Conservation (phyloP, 768 basidiomycete species). For the Rhizopogon roseolus region DNA sequence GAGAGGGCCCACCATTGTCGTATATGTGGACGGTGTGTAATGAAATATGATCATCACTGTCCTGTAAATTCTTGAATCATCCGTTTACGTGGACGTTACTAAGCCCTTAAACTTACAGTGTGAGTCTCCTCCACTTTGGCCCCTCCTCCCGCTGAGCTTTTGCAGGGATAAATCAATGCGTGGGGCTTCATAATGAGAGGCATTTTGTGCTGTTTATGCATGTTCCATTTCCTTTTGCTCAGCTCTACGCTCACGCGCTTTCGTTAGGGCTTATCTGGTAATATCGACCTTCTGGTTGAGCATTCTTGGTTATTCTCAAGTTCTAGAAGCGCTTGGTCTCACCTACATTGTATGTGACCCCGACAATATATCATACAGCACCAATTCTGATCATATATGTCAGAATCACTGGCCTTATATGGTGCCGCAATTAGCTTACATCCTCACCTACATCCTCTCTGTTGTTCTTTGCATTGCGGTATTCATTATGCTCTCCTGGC, state of each 20-base stretch:
- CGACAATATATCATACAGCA: neutral
- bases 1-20: slow-evolving; percentile 93
- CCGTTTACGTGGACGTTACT: slow-evolving; percentile 1
- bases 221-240: slow-evolving; percentile 17
- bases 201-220: slow-evolving; percentile 96
- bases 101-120: slow-evolving; percentile 25
- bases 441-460: slow-evolving; percentile 72
- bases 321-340: slow-evolving; percentile 56
- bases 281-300: slow-evolving; percentile 60
- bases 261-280: slow-evolving; percentile 71
- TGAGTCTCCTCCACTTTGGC: slow-evolving; percentile 20
- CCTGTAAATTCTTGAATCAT: slow-evolving; percentile 51
- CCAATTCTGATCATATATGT: neutral
- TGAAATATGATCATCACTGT: slow-evolving; percentile 92
- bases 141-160: neutral
- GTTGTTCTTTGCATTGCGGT: slow-evolving; percentile 74
- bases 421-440: slow-evolving; percentile 65
- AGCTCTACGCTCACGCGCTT: neutral
- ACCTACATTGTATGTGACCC: slow-evolving; percentile 34
- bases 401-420: slow-evolving; percentile 48
- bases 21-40: slow-evolving; percentile 84
- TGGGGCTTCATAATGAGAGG: slow-evolving; percentile 91
- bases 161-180: slow-evolving; percentile 95
- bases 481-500: slow-evolving; percentile 66
- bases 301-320: slow-evolving; percentile 56